Conservation (phyloP, 768 basidiomycete species). For the Gloeostereum incarnatum region DNA sequence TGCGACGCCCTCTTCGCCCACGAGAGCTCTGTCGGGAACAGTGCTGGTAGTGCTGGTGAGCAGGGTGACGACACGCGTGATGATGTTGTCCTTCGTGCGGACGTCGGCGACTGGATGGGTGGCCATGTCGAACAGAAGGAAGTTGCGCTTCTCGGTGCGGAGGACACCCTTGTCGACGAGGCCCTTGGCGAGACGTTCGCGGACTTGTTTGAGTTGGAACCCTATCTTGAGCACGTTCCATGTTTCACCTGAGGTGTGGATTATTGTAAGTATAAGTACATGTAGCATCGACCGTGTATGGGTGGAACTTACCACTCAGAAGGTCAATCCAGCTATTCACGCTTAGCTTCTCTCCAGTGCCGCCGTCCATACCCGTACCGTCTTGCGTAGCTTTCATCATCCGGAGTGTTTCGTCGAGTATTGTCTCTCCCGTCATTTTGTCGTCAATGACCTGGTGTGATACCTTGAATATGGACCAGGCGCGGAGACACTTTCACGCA, state of each 20-base stretch:
- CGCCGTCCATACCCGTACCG: conserved; percentile 10
- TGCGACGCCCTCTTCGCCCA: conserved; percentile 70
- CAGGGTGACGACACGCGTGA: conserved; percentile 66
- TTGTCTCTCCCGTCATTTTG: conserved; percentile 89
- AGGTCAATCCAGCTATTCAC: conserved; percentile 95
- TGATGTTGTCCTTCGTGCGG: conserved; percentile 79
- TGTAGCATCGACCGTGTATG: neutral
- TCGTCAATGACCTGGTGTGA: conserved; percentile 95
- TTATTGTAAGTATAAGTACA: no score
- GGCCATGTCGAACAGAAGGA: conserved; percentile 98
- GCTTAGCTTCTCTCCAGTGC: conserved; percentile 37
- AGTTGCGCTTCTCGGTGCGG: conserved; percentile 98
- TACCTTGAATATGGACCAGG: no score
- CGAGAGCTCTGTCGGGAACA: conserved; percentile 66
- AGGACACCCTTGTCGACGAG: conserved; percentile 98
- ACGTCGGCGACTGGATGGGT: conserved; percentile 96
- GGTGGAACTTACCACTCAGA: conserved; percentile 64
- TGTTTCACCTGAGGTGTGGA: conserved; percentile 70
- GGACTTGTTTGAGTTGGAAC: conserved; percentile 96
- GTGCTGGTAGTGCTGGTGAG: conserved; percentile 79
- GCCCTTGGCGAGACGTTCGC: conserved; percentile 94
- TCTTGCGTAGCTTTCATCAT: conserved; percentile 83
- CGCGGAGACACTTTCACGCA: no score
- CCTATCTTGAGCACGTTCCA: conserved; percentile 99
- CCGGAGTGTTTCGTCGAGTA: conserved; percentile 90